A percentile compares a stretch with the other conserved stretches of the same genome.
These are phyloP conservation scores for Secale cereale DNA, from an alignment of 176 grass and related monocot genomes.

Conservation along the genomic window DNA sequence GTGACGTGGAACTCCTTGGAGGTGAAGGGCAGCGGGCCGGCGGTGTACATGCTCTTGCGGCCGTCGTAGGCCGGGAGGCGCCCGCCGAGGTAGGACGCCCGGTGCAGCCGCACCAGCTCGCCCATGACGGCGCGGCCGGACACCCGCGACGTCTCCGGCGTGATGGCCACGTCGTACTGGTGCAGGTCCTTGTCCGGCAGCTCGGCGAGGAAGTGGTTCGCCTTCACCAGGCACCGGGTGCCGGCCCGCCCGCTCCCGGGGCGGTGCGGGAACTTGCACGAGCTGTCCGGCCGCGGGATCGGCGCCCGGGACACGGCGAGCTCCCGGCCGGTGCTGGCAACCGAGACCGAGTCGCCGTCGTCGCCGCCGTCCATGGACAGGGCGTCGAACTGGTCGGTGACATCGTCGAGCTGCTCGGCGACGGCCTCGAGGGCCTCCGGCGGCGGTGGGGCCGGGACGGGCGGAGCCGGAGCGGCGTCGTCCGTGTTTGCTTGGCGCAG, in stretches of 20 bases:
- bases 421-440: neutral
- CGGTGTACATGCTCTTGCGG: conserved; percentile 83
- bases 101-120: conserved; percentile 67
- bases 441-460: conserved; percentile 16
- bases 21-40: conserved; percentile 71
- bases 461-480: conserved; percentile 38
- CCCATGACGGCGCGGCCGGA: conserved; percentile 66
- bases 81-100: conserved; percentile 63
- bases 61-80: conserved; percentile 92
- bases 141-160: conserved; percentile 54
- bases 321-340: conserved; percentile 15
- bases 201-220: conserved; percentile 93
- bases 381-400: conserved; percentile 33
- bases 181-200: conserved; percentile 85
- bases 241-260: conserved; percentile 77
- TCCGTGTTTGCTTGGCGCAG: conserved; percentile 93
- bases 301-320: neutral
- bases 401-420: conserved; percentile 15
- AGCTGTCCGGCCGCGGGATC: conserved; percentile 37
- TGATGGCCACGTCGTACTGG: conserved; percentile 86
- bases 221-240: conserved; percentile 71
- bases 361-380: conserved; percentile 33
- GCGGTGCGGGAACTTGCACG: conserved; percentile 62
- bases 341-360: neutral
- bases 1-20: conserved; percentile 73